phyloP scores from a whole-genome alignment of 768 basidiomycete genomes.

The Pulveroboletus ravenelii region DNA sequence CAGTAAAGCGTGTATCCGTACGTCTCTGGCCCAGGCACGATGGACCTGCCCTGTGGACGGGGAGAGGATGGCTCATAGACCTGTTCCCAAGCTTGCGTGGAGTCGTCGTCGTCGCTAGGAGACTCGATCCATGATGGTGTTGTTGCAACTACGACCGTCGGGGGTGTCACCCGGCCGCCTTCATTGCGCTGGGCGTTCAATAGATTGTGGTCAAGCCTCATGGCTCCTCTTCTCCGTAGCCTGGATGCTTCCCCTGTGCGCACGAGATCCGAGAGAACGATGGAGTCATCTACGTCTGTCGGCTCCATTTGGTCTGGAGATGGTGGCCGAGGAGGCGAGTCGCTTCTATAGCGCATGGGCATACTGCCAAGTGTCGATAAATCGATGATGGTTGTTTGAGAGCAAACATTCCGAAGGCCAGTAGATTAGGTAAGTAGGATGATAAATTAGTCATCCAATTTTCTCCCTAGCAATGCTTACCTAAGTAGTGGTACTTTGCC shows the following conservation, averaged over 20 bases:
- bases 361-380: constrained; percentile 18
- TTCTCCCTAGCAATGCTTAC: neutral
- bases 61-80: constrained; percentile 27
- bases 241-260: constrained; percentile 72
- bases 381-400: constrained; percentile 21
- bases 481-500: neutral
- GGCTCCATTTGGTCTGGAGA: constrained; percentile 24
- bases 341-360: constrained; percentile 30
- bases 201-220: constrained; percentile 51
- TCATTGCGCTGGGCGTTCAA: constrained; percentile 28
- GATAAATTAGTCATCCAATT: constrained; percentile 5
- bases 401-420: constrained; percentile 2
- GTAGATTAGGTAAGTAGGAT: constrained; percentile 7
- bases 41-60: constrained; percentile 19
- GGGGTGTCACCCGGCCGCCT: constrained; percentile 20
- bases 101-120: constrained; percentile 31
- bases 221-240: constrained; percentile 66
- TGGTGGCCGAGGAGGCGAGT: constrained; percentile 4
- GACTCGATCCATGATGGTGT: constrained; percentile 34
- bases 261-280: constrained; percentile 69
- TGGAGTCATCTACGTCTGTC: constrained; percentile 59
- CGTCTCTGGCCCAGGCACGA: constrained; percentile 14
- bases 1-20: constrained; percentile 39
- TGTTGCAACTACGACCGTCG: constrained; percentile 25
- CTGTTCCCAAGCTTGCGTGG: constrained; percentile 32